Percentiles rank a stretch among this genome's conserved stretches.
Evolutionary conservation across 176 grass and related monocot genomes (phyloP).

Genomic region (Carex cristatella): DNA sequence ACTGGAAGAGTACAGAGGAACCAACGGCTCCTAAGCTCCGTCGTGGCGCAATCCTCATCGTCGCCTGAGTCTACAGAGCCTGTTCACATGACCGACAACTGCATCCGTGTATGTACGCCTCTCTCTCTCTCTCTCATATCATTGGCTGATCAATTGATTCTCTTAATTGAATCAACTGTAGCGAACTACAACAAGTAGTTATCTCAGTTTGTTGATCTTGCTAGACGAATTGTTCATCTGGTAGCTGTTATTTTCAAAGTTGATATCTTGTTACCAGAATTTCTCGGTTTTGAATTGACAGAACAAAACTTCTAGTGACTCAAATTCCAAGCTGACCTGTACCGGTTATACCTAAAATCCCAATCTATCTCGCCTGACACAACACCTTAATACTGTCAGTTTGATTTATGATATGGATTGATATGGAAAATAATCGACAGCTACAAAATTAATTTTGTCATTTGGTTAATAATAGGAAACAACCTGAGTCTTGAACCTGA

Average conservation of each 20-base stretch:
- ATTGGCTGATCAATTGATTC: not conserved
- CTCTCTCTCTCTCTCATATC: not conserved
- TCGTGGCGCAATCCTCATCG: not conserved
- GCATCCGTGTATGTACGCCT: conserved; percentile 36
- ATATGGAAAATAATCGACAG: not conserved
- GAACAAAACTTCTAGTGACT: not conserved
- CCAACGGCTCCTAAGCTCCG: not conserved
- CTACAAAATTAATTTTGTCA: not conserved
- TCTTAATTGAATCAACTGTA: not conserved
- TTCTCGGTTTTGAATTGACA: not conserved
- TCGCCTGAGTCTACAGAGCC: not conserved
- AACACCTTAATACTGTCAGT: not conserved
- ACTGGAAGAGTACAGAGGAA: not conserved
- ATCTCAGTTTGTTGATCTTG: not conserved
- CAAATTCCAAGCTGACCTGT: not conserved
- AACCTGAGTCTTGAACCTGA: not conserved
- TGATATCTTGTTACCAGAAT: not conserved
- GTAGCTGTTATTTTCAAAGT: not conserved
- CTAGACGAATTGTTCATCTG: not conserved
- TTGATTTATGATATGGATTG: not conserved
- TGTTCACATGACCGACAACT: conserved; percentile 31
- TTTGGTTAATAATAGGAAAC: not conserved
- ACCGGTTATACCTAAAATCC: not conserved
- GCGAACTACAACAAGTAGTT: not conserved
- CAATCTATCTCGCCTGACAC: not conserved